Evolutionary conservation across 176 grass and related monocot species (phyloP), one percentile per base, ranked within the genome.

Genomic region (Aegilops umbellulata): DNA sequence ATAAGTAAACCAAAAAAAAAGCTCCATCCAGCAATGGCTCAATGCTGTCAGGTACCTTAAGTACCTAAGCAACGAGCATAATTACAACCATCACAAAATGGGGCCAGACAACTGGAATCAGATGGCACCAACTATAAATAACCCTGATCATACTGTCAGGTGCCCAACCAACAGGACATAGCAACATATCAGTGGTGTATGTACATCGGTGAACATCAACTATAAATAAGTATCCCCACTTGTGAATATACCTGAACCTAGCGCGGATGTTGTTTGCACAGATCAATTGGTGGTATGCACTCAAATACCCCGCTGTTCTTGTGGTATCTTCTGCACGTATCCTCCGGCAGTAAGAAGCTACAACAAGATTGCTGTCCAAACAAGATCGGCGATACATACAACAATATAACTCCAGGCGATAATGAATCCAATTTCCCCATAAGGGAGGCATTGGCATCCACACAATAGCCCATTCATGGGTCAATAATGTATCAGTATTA

Each of bases 191-290:
- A 10, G 39, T 25, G 42, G 60, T 23, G 27, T 69, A 62, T 62
- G 60, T 84, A 83, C 80, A 91, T 68, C 16, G 35, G 57, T 38
- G 34, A 46, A 77, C 49, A 86, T 58, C 26, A 76, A 60, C 34
- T 35, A 13, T 2, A 69, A 10, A 6, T n/a, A 57, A 62, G 14
- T 24, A 74, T 22, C 26, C 5, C 4, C 58, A 39, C 47, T 51
- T 51, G 47, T 51, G 47, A 51, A 38, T 76, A 58, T 68, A 57
- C 7, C 63, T 76, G 81, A 87, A 81, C 69, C 85, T 87, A 91
- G 49, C 8, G 20, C 8, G 16, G 44, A 17, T 30, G 47, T 46
- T 76, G 47, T 72, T 83, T 46, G 47, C 16, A 44, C 23, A 16
- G 9, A 22, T n/a, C 74, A 17, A 73, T 79, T 36, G 39, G 24